These are phyloP conservation scores for Penicillium coffeae DNA, from an alignment of 495 filamentous ascomycete species.

Conservation along the genomic window DNA sequence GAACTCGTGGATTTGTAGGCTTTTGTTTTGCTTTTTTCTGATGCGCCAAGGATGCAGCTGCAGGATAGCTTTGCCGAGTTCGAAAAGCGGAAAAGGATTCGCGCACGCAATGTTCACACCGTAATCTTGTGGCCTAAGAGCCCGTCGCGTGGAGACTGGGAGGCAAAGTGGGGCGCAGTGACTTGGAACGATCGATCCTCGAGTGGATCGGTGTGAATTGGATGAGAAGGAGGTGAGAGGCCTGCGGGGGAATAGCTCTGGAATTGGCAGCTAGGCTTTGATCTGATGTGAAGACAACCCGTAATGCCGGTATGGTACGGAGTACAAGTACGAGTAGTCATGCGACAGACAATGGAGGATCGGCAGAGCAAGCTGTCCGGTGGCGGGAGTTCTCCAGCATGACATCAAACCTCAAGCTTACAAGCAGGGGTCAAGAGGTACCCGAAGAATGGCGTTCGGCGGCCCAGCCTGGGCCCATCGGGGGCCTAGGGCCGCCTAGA, in stretches of 20 bases:
- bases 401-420: constrained; percentile 22
- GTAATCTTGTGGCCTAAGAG: constrained; percentile 1
- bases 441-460: background rate
- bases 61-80: background rate
- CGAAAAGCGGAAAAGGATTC: background rate
- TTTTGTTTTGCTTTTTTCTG: background rate
- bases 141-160: constrained; percentile 10
- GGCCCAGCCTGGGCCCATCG: background rate
- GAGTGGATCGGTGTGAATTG: background rate
- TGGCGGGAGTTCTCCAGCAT: constrained; percentile 17
- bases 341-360: too few species aligned
- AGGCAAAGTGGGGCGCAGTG: constrained; percentile 18
- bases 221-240: background rate
- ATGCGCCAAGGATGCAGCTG: background rate
- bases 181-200: constrained; percentile 15
- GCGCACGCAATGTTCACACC: background rate
- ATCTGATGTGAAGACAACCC: too few species aligned
- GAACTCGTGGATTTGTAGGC: background rate
- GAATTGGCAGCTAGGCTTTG: too few species aligned
- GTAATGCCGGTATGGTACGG: too few species aligned
- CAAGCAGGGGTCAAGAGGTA: background rate
- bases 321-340: too few species aligned
- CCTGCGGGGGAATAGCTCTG: background rate
- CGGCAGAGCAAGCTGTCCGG: too few species aligned
- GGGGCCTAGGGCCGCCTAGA: too few species aligned